Evolutionary conservation across 371 early-diverging fungal genomes (phyloP), one percentile per base, ranked within the genome.

Genomic region (Haplosporangium sp.): DNA sequence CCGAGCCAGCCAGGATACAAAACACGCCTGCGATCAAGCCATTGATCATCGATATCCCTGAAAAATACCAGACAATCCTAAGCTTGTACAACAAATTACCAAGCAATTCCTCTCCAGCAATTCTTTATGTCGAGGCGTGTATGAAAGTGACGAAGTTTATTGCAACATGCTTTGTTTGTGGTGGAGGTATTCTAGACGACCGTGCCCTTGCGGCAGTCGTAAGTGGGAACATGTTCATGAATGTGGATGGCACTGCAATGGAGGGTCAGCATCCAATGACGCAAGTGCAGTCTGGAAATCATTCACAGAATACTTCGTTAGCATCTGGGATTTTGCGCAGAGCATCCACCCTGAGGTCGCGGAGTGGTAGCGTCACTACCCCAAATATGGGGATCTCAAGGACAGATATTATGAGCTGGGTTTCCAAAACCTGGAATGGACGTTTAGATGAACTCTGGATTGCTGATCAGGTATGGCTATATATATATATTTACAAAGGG

Each of bases 81-180:
- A 72, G 76, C 10, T 73, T 86, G 35, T 91, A 91, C 72, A 69
- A 65, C 27, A 88, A 84, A 71, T 87, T 88, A 4, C 76, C 77
- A 20, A 78, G 81, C 66, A 74, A 71, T 55, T 70, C 59, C 2
- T 61, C 81, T 11, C 81, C 81, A 2, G 64, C 81, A 27, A 79
- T 79, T 34, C 77, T 90, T 2, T 82, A 84, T 35, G 82, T 84
- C 7, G 72, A 76, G 45, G 88, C 88, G 4, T 86, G 86, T 53
- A 63, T 90, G 60, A 86, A 83, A 52, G 83, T 90, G 17, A 85
- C 89, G 9, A 77, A 83, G 59, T 85, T 87, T 52, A 69, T 88
- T 27, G 77, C 83, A 4, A 84, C 82, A 8, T 79, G 81, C 60
- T 79, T 74, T 52, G 75, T 74, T 9, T 74, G 81, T 56, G 81